Evolutionary conservation across 208 protist genomes (phyloP).

Genomic region (Angomonas deanei): DNA sequence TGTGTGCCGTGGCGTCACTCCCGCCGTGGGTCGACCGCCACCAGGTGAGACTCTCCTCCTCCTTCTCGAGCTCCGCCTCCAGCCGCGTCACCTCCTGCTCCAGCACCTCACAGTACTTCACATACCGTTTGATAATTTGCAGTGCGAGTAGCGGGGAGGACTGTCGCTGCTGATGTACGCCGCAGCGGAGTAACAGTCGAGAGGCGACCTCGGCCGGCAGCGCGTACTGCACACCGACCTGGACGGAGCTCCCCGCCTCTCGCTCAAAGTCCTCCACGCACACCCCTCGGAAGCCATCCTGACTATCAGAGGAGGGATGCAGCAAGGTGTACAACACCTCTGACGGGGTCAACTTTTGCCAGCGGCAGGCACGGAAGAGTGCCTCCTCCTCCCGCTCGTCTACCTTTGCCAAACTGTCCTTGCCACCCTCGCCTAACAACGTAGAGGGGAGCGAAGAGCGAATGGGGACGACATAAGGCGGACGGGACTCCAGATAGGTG

Average conservation of each 20-base stretch:
- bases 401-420: not conserved
- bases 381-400: not conserved
- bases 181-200: slow-evolving; percentile 60
- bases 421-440: too few relatives aligned
- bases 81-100: slow-evolving; percentile 20
- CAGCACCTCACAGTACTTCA: slow-evolving; percentile 45
- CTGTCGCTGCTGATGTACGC: slow-evolving; percentile 51
- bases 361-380: slow-evolving; percentile 8
- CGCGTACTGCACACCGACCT: slow-evolving; percentile 21
- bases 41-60: not conserved
- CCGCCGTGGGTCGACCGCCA: not conserved
- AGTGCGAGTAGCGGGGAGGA: slow-evolving; percentile 63
- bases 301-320: slow-evolving; percentile 27
- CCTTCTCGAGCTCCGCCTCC: not conserved
- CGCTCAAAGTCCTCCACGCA: not conserved
- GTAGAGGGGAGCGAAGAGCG: not conserved
- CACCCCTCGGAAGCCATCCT: not conserved
- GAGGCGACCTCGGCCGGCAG: slow-evolving; percentile 49
- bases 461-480: not conserved
- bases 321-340: slow-evolving; percentile 60
- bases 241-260: not conserved
- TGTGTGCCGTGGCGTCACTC: not conserved
- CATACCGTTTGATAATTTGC: slow-evolving; percentile 65
- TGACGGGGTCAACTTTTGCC: slow-evolving; percentile 24
- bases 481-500: not conserved